Base-by-base conservation (phyloP, 805 yeast species). In the Ogataea corticis region DNA sequence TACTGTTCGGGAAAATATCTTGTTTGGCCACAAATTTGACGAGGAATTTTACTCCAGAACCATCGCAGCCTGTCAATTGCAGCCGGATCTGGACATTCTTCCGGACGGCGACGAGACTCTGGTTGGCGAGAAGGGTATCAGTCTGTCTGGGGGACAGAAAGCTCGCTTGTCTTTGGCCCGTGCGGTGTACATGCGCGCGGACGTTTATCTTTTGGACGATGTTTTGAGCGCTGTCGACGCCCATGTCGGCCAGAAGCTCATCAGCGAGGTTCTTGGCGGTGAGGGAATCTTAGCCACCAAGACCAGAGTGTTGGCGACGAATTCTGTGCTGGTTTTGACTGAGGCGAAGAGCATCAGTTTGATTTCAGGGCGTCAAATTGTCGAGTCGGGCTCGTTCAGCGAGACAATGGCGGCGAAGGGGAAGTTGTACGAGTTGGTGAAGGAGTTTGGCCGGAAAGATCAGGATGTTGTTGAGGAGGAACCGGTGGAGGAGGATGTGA, bases 121-220 rank as follows among this genome's bases (percentile, higher is more conserved):
- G 56, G 98, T 94, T 46, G 99, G 99, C 51, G 99, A 94, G 69
- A 89, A 92, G 65, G 99, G 99, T 52, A 91, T 94, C 41, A 88
- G 97, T 12, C 73, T 94, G 40, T 87, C 96, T 33, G 99, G 99
- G 41, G 99, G 99, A 36, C 99, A 94, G 67, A 94, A 94, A 74
- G 98, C 99, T 0, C 82, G 99, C 64, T 75, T 94, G 30, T 83
- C 96, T 1, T 76, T 94, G 42, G 99, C 99, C 0, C 80, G 99
- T 63, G 97, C 99, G 11, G 96, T 94, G 9, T 94, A 94, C 63
- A 79, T 96, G 11, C 77, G 98, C 53, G 95, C 98, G 3, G 98
- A 94, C 61, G 80, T 94, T 25, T 90, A 88, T 63, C 69, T 94
- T 33, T 69, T 94, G 51, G 99, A 94, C 65, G 99, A 94, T 67